phyloP scores from a whole-genome alignment of 2,329 filamentous ascomycete species.

The Cladosporium colombiae region DNA sequence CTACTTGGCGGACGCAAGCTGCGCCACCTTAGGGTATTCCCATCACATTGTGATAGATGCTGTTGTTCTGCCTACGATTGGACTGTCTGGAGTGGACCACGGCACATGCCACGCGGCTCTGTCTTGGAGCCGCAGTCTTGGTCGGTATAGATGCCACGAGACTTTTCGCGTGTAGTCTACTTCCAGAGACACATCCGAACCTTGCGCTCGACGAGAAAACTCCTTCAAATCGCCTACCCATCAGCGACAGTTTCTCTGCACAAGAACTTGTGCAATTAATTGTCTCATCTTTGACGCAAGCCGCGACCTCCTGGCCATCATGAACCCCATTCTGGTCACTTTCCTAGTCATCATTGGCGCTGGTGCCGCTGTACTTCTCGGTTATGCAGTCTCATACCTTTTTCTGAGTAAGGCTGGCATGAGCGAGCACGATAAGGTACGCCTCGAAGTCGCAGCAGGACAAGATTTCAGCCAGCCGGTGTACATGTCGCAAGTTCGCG shows the following conservation, averaged over 20 bases:
- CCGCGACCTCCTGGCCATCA: background rate
- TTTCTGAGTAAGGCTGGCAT: background rate
- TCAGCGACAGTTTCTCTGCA: background rate
- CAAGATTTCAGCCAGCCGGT: conserved; percentile 3
- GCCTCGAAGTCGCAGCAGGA: background rate
- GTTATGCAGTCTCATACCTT: background rate
- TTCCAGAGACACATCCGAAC: background rate
- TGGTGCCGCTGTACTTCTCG: conserved; percentile 3
- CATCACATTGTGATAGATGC: background rate
- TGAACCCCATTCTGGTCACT: conserved; percentile 18
- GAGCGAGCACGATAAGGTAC: conserved; percentile 2
- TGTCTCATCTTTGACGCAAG: background rate
- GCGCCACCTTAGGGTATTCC: background rate
- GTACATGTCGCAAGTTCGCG: conserved; percentile 7
- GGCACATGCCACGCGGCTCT: background rate
- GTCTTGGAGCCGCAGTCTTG: background rate
- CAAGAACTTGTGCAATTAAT: background rate
- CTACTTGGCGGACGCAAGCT: background rate
- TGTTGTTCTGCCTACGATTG: background rate
- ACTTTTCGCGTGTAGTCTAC: background rate
- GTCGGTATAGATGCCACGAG: background rate
- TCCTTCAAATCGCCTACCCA: background rate
- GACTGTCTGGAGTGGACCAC: background rate
- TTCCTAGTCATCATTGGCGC: conserved; percentile 22
- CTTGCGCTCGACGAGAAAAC: background rate